A percentile compares a stretch with the other conserved stretches of the same genome.
phyloP scores from a whole-genome alignment of 2,329 filamentous ascomycete species.

The Cadophora luteo-olivacea region DNA sequence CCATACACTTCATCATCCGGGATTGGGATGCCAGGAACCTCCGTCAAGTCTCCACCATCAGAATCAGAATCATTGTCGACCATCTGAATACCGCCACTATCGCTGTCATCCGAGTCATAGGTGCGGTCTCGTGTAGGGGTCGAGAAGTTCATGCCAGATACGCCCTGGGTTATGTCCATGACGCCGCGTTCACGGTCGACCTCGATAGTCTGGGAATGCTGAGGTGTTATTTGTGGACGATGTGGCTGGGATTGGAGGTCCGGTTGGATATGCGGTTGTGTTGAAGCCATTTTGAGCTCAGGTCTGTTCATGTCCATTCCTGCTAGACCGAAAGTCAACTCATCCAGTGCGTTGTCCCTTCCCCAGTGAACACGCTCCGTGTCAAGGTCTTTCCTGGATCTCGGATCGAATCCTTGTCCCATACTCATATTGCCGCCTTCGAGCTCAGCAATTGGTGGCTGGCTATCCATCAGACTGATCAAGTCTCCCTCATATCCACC shows the following conservation, averaged over 20 bases:
- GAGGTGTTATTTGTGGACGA: neutral
- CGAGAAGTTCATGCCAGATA: constrained; percentile 13
- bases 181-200: constrained; percentile 16
- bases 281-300: constrained; percentile 3
- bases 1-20: constrained; percentile 23
- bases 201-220: neutral
- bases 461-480: constrained; percentile 7
- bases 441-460: constrained; percentile 4
- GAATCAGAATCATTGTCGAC: constrained; percentile 35
- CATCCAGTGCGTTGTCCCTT: constrained; percentile 13
- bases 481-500: neutral
- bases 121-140: constrained; percentile 5
- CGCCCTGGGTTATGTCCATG: constrained; percentile 21
- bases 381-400: constrained; percentile 9
- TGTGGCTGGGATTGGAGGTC: constrained; percentile 6
- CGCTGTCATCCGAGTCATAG: constrained; percentile 27
- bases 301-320: constrained; percentile 19
- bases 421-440: neutral
- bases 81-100: constrained; percentile 32
- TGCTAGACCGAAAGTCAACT: constrained; percentile 16
- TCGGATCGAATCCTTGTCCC: constrained; percentile 9
- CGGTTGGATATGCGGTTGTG: neutral
- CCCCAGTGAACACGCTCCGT: neutral
- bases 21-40: constrained; percentile 26
- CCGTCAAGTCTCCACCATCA: constrained; percentile 23